phyloP scores from a whole-genome alignment of 2,329 filamentous ascomycete species.

The Coccinonectria pachysandricola region DNA sequence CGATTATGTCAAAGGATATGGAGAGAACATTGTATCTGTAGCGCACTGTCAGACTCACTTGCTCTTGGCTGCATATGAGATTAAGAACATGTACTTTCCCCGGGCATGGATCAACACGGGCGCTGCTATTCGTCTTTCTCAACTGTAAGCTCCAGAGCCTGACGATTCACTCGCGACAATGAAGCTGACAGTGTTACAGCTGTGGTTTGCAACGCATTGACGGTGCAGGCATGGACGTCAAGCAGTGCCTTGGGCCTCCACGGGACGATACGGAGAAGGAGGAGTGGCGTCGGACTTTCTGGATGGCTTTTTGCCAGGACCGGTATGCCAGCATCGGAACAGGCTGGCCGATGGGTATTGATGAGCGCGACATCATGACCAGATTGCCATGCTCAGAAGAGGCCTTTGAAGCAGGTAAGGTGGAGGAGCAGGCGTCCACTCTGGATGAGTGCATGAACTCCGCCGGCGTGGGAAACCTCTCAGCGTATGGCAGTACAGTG shows the following conservation, averaged over 20 bases:
- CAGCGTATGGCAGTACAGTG: slow-evolving; percentile 68
- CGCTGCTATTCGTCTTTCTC: slow-evolving; percentile 64
- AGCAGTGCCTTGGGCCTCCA: slow-evolving; percentile 77
- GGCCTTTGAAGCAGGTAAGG: slow-evolving; percentile 69
- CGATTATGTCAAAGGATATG: slow-evolving; percentile 86
- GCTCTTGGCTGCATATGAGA: slow-evolving; percentile 75
- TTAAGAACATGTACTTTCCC: slow-evolving; percentile 96
- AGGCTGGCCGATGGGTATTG: slow-evolving; percentile 91
- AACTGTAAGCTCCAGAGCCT: slow-evolving; percentile 52
- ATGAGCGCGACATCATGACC: slow-evolving; percentile 84
- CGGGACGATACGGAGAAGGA: slow-evolving; percentile 92
- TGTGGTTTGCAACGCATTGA: slow-evolving; percentile 84
- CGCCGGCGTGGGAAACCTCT: slow-evolving; percentile 62
- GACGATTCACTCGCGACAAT: no score
- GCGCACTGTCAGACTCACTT: slow-evolving; percentile 80
- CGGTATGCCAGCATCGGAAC: slow-evolving; percentile 93
- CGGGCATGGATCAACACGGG: slow-evolving; percentile 91
- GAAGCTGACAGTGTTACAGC: no score
- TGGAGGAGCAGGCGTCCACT: slow-evolving; percentile 60
- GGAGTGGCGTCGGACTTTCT: slow-evolving; percentile 85
- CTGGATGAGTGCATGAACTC: slow-evolving; percentile 61
- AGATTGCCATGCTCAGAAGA: slow-evolving; percentile 78
- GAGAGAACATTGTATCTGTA: slow-evolving; percentile 77
- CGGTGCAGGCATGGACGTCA: slow-evolving; percentile 73
- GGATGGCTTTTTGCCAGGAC: slow-evolving; percentile 86